These are phyloP conservation scores for Schoenoplectus tabernaemontani DNA, from an alignment of 202 grass and related monocot species.

Conservation along the genomic window DNA sequence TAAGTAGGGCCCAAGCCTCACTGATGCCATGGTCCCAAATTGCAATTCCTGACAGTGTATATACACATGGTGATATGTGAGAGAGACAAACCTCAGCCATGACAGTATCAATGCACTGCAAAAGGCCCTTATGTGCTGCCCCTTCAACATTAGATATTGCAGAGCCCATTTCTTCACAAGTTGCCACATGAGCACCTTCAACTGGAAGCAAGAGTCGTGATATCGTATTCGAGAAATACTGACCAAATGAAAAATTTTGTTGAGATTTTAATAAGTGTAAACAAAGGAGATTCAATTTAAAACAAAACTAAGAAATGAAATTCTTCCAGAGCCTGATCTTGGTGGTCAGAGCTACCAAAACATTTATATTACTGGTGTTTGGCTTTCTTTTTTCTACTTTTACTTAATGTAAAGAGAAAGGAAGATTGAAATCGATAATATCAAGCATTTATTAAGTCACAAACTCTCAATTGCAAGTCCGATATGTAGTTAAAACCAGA, in stretches of 20 bases:
- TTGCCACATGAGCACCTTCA: conserved; percentile 71
- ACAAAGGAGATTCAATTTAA: neutral
- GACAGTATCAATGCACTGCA: conserved; percentile 93
- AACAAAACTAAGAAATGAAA: conserved; percentile 8
- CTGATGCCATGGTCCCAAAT: conserved; percentile 7
- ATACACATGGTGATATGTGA: neutral
- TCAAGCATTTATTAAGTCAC: neutral
- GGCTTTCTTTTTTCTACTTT: neutral
- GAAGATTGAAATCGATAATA: neutral
- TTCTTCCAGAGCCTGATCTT: neutral
- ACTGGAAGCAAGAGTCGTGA: conserved; percentile 83
- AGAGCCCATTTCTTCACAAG: conserved; percentile 93
- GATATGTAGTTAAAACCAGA: neutral
- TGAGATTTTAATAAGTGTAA: neutral
- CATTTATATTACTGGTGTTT: neutral
- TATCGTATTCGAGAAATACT: conserved; percentile 95
- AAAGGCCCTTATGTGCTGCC: conserved; percentile 86
- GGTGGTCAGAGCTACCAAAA: neutral
- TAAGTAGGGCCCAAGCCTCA: neutral
- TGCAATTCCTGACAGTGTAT: neutral
- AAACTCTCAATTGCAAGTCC: neutral
- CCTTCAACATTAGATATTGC: conserved; percentile 85
- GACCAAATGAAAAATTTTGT: neutral
- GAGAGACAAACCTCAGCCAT: conserved; percentile 72
- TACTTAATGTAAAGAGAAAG: neutral